Evolutionary conservation across 352 stramenopile genomes (phyloP), one percentile per base, ranked within the genome.

Genomic region (Albugo laibachii): DNA sequence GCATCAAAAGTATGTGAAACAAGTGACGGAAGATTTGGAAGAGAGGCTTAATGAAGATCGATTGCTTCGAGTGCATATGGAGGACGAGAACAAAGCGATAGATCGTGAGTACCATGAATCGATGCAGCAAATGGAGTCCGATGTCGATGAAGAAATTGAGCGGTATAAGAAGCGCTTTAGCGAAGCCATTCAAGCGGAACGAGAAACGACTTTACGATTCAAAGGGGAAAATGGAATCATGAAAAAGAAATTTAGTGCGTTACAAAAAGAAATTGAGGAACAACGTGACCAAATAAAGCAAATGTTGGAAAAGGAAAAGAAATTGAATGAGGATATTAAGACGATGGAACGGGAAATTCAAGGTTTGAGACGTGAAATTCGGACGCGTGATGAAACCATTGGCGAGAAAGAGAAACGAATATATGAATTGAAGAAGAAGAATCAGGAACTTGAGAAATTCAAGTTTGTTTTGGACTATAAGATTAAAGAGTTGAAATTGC

Each of bases 381-480:
- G 82, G 1, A 81, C 93, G 38, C 80, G 88, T 10, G 88, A 97
- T 51, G 88, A 97, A 55, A 97, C 88, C 11, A 96, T 97, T 46
- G 64, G 72, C 14, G 88, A 97, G 43, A 97, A 97, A 58, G 89
- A 97, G 49, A 95, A 95, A 46, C 73, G 84, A 48, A 96, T 96
- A 47, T 95, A 93, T 49, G 87, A 96, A 48, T 61, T 96, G 1
- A 95, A 95, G 49, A 95, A 95, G 65, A 96, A 96, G 57, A 96
- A 96, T 49, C 86, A 96, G 47, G 83, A 97, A 58, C 71, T 97
- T 13, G 88, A 97, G 40, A 97, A 97, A 56, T 97, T 97, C 61
- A 95, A 94, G 57, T 97, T 97, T 57, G 88, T 97, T 16, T 61
- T 97, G 11, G 87, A 97, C 57, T 97, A 97, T 67, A 97, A 97